Evolutionary conservation across 305 asterid genomes (phyloP).

Genomic region (Fraxinus baroniana): DNA sequence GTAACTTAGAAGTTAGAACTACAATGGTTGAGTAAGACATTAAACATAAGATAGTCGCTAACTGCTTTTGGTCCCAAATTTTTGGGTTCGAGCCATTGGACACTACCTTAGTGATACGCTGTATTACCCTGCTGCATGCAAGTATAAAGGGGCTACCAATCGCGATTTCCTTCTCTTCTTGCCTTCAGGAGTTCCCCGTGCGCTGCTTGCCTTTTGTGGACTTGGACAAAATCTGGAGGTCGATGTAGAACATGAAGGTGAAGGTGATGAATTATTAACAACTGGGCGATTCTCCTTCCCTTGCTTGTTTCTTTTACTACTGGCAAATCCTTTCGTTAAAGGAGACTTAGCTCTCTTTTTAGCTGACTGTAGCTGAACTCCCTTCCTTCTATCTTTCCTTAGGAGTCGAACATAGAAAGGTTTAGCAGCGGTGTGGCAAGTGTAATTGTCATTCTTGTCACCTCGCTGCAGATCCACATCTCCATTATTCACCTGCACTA

Average conservation of each 20-base stretch:
- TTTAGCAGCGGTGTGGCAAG: slow-evolving; percentile 58
- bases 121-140: slow-evolving; percentile 40
- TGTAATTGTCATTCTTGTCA: slow-evolving; percentile 20
- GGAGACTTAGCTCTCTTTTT: slow-evolving; percentile 71
- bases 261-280: slow-evolving; percentile 37
- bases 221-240: slow-evolving; percentile 17
- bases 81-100: not conserved
- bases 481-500: slow-evolving; percentile 76
- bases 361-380: slow-evolving; percentile 42
- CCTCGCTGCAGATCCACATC: slow-evolving; percentile 61
- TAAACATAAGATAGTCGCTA: not conserved
- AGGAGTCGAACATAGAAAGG: slow-evolving; percentile 66
- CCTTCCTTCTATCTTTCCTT: slow-evolving; percentile 38
- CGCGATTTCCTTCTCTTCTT: slow-evolving; percentile 76
- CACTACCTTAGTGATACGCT: not conserved
- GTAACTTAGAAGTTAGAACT: not conserved
- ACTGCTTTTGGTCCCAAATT: not conserved
- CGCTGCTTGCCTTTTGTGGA: slow-evolving; percentile 42
- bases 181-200: slow-evolving; percentile 65
- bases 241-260: slow-evolving; percentile 37
- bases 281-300: slow-evolving; percentile 52
- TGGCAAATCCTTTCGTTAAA: slow-evolving; percentile 25
- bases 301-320: slow-evolving; percentile 27
- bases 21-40: not conserved
- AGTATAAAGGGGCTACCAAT: slow-evolving; percentile 37